These are phyloP conservation scores for Amborella trichopoda DNA, from an alignment of 164 flowering plant genomes.

Conservation along the genomic window DNA sequence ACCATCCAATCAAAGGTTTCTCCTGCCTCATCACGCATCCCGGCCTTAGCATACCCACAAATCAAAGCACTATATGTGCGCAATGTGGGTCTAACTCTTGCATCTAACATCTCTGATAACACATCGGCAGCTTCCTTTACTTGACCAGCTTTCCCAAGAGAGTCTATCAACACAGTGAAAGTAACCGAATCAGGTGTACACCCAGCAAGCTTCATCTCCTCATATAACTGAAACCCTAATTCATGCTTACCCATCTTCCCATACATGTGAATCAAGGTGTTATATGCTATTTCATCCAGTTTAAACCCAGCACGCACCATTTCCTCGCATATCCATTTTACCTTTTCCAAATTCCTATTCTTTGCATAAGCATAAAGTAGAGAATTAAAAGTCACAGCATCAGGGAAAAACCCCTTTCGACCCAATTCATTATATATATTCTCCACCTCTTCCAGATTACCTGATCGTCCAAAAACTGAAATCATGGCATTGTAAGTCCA, in stretches of 20 bases:
- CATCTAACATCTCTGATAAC: conserved; percentile 79
- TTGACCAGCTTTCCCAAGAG: conserved; percentile 75
- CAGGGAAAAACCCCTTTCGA: conserved; percentile 61
- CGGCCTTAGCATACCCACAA: conserved; percentile 79
- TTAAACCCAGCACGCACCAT: conserved; percentile 70
- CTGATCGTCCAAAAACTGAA: conserved; percentile 86
- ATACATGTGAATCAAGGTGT: conserved; percentile 90
- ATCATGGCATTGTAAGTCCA: conserved; percentile 99
- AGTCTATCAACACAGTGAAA: conserved; percentile 81
- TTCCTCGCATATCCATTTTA: conserved; percentile 45
- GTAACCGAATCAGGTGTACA: conserved; percentile 77
- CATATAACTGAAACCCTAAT: conserved; percentile 52
- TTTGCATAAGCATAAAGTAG: conserved; percentile 84
- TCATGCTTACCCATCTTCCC: conserved; percentile 85
- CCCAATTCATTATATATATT: conserved; percentile 54
- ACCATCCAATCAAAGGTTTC: conserved; percentile 37
- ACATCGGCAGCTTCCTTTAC: conserved; percentile 58
- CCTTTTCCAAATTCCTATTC: conserved; percentile 68
- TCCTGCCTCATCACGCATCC: conserved; percentile 1
- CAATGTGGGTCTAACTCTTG: conserved; percentile 69
- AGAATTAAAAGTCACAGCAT: conserved; percentile 92
- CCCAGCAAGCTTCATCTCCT: conserved; percentile 57
- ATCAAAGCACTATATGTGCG: conserved; percentile 84
- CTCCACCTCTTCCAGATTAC: conserved; percentile 28
- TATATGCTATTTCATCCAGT: conserved; percentile 81